Evolutionary conservation across 345 rosid genomes (phyloP).

Genomic region (Geranium brycei): DNA sequence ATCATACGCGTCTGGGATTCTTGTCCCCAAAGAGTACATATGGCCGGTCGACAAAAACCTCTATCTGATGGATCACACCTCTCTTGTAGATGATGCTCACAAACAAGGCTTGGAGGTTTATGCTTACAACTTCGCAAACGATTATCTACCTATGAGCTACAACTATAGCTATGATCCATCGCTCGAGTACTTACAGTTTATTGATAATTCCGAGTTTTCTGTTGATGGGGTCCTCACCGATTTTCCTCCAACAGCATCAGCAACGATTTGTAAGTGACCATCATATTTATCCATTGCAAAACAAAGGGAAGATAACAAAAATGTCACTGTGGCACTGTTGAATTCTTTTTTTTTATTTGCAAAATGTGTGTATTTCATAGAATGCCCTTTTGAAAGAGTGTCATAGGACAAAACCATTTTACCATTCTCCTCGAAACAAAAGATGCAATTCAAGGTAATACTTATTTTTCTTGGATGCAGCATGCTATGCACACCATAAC

Average conservation of each 20-base stretch:
- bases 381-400: too few relatives aligned
- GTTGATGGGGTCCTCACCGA: conserved; percentile 80
- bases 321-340: too few relatives aligned
- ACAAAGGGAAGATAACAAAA: too few relatives aligned
- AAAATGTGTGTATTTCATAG: too few relatives aligned
- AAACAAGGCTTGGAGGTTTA: conserved; percentile 54
- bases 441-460: too few relatives aligned
- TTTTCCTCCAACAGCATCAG: conserved; percentile 71
- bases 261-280: conserved; percentile 40
- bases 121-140: conserved; percentile 76
- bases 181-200: conserved; percentile 51
- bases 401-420: too few relatives aligned
- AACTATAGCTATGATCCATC: conserved; percentile 69
- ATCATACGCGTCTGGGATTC: conserved; percentile 56
- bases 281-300: not conserved
- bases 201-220: conserved; percentile 39
- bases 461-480: conserved; percentile 25
- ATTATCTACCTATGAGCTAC: conserved; percentile 22
- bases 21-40: conserved; percentile 69
- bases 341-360: too few relatives aligned
- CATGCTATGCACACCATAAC: conserved; percentile 40
- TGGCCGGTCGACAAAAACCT: conserved; percentile 37
- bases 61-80: conserved; percentile 44
- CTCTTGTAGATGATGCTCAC: conserved; percentile 71
- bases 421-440: too few relatives aligned